These are phyloP conservation scores for Porodaedalea pini DNA, from an alignment of 1,284 basidiomycete species.

Conservation along the genomic window DNA sequence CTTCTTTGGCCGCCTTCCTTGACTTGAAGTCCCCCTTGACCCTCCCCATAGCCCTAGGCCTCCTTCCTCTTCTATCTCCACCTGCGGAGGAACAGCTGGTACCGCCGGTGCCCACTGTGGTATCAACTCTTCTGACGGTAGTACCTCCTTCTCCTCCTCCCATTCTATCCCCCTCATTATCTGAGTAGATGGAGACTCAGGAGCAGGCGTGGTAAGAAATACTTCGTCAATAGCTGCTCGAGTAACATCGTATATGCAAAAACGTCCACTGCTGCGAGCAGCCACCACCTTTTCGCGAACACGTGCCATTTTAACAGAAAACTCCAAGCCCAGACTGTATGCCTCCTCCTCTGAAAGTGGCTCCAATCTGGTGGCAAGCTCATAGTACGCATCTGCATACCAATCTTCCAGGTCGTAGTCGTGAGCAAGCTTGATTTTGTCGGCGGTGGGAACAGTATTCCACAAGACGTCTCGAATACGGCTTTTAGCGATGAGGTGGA, in stretches of 20 bases:
- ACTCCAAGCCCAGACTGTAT: neutral
- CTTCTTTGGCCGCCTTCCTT: too few relatives aligned
- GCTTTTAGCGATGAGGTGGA: neutral
- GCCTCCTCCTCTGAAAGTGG: constrained; percentile 6
- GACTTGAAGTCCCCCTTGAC: too few relatives aligned
- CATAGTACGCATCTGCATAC: neutral
- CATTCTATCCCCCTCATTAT: too few relatives aligned
- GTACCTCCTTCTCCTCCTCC: too few relatives aligned
- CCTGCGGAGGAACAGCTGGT: too few relatives aligned
- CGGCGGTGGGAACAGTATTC: neutral
- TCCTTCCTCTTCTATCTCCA: too few relatives aligned
- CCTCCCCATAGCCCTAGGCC: too few relatives aligned
- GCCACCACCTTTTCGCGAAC: neutral
- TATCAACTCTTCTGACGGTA: too few relatives aligned
- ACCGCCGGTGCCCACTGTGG: too few relatives aligned
- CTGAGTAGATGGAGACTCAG: too few relatives aligned
- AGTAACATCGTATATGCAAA: neutral
- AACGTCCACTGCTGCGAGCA: neutral
- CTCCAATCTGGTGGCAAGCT: neutral
- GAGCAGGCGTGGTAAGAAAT: too few relatives aligned
- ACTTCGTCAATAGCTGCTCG: too few relatives aligned
- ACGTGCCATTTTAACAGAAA: constrained; percentile 1
- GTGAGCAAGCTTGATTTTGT: neutral
- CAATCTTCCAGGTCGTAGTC: constrained; percentile 3
- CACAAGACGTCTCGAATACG: neutral